Evolutionary conservation across 495 filamentous ascomycete genomes (phyloP), one percentile per base, ranked within the genome.

Genomic region (Astrothelium subdiscretum): DNA sequence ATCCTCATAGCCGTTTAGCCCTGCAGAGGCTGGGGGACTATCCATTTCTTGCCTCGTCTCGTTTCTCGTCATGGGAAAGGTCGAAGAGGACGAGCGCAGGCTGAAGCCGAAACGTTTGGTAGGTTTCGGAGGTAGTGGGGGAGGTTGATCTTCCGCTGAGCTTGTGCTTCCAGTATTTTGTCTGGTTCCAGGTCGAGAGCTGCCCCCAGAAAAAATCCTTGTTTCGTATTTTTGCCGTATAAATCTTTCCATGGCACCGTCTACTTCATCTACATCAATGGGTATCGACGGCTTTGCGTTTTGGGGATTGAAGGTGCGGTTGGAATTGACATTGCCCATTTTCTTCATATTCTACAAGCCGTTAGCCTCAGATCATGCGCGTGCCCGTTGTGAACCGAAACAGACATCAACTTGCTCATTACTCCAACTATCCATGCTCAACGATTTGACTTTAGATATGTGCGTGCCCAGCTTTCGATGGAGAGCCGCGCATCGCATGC

Each of bases 391-490:
- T 8, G 6, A 29, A 27, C 29, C 48, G 6, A 29, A 29, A 68
- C 80, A 72, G 79, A 96, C 92, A 75, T 97, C 94, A 60, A 98
- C 91, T 75, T 98, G 95, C 35, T 97, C 94, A 70, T 84, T 86
- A 48, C 88, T 83, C 94, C 94, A 98, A 58, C 84, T 90, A 71
- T 98, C 94, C 94, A 97, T 97, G 66, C 88, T 95, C 77, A 97
- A 76, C 10, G 91, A 96, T 75, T 98, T 98, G 75, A 98, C 90
- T 74, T 97, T 98, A 51, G 92, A 96, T 61, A 98, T 89, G 72
- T 98, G 94, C 59, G 92, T 97, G 59, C 95, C 95, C 68, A 97
- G 80, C 75, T 97, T 97, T 68, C 94, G 90, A 78, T 98, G 94
- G 72, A 97, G 79, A 31, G 90, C 82, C 62, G 92, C 94, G 81